A percentile compares a stretch with the other conserved stretches of the same genome.
phyloP scores from a whole-genome alignment of 1,139 yeast genomes.

The Suhomyces maxii region DNA sequence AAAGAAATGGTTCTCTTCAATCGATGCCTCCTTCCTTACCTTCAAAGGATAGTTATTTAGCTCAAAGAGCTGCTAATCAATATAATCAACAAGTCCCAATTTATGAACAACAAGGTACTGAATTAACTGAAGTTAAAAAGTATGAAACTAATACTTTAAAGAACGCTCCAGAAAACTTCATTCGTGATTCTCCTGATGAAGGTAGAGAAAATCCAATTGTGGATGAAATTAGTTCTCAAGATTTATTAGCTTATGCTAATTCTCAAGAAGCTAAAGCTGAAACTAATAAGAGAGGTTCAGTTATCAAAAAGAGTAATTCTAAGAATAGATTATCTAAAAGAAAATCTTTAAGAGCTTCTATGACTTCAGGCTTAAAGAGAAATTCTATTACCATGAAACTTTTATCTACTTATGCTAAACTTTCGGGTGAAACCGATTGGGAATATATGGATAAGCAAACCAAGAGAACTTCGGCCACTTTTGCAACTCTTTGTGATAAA shows the following conservation, averaged over 20 bases:
- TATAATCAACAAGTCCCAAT: constrained; percentile 11
- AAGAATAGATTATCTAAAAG: constrained; percentile 39
- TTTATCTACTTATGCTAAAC: constrained; percentile 68
- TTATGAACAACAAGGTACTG: constrained; percentile 10
- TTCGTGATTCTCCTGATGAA: constrained; percentile 11
- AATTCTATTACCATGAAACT: constrained; percentile 70
- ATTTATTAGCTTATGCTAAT: constrained; percentile 34
- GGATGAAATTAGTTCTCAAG: constrained; percentile 23
- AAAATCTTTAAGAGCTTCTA: constrained; percentile 42
- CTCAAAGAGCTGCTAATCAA: constrained; percentile 5
- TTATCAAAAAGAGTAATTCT: constrained; percentile 29
- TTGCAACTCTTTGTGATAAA: constrained; percentile 74
- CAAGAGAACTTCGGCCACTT: constrained; percentile 73
- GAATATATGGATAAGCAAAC: constrained; percentile 72
- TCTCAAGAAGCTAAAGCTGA: constrained; percentile 11
- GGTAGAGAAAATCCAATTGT: constrained; percentile 25
- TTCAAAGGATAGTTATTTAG: constrained; percentile 34
- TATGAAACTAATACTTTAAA: constrained; percentile 1
- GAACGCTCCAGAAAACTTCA: not conserved
- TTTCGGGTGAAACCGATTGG: constrained; percentile 68
- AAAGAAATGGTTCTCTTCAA: constrained; percentile 27
- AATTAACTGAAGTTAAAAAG: constrained; percentile 8
- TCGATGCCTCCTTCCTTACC: constrained; percentile 45
- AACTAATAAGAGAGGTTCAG: constrained; percentile 32
- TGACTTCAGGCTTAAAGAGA: constrained; percentile 54